Evolutionary conservation across 2,329 filamentous ascomycete genomes (phyloP), one percentile per base, ranked within the genome.

Genomic region (Dichotomopilus funicola): DNA sequence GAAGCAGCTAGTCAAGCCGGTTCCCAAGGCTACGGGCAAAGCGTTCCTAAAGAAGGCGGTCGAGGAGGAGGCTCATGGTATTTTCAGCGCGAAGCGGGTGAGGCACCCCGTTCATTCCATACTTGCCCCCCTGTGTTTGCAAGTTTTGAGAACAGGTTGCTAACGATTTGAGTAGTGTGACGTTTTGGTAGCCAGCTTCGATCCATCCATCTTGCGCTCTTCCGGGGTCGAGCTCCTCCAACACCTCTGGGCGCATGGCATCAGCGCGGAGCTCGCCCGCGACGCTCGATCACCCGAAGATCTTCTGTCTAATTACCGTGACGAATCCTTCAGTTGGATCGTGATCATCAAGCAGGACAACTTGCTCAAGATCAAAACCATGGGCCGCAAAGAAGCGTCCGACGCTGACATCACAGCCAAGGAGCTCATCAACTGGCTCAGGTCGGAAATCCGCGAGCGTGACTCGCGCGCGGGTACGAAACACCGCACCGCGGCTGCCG

Each of bases 171-270:
- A 36, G 31, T 64, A 89, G 78, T 96, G 91, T 66, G 91, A 97
- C 68, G 88, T 94, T 11, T 82, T 97, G 3, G 85, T 99, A 40
- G 88, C 91, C 9, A 92, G 90, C 64, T 95, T 95, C 64, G 91
- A 96, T 65, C 75, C 86, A 0, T 79, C 83, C 3, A 80, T 90
- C 4, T 79, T 96, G 10, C 84, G 89, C 41, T 87, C 86, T 0
- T 79, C 81, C 0, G 91, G 91, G 1, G 76, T 96, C 31, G 86
- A 88, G 61, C 78, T 96, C 43, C 75, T 96, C 7, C 83, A 87
- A 55, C 82, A 81, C 33, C 78, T 99, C 3, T 97, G 94, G 86
- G 78, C 83, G 1, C 83, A 90, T 64, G 87, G 89, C 55, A 88
- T 97, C 67, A 92, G 86, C 58, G 90, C 92, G 5, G 94, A 99